Conservation (phyloP, 768 basidiomycete species). For the Filobasidium floriforme region DNA sequence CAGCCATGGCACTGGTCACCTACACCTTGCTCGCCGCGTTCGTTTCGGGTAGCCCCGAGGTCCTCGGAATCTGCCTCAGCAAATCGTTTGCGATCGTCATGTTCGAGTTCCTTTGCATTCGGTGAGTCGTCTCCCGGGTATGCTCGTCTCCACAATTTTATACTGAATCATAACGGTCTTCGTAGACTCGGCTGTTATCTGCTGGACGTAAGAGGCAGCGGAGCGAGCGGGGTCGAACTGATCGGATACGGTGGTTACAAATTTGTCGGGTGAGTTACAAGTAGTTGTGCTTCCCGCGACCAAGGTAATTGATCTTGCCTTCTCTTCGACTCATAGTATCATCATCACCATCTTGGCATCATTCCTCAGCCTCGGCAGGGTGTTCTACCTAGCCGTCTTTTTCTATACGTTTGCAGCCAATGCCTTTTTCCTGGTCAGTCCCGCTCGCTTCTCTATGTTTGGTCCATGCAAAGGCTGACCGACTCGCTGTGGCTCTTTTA, state of each 20-base stretch:
- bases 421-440: conserved; percentile 80
- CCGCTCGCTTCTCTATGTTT: background rate
- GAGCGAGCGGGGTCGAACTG: conserved; percentile 57
- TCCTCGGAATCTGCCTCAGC: conserved; percentile 77
- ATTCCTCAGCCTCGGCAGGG: conserved; percentile 57
- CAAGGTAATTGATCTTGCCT: background rate
- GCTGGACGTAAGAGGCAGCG: conserved; percentile 69
- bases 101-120: conserved; percentile 76
- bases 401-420: conserved; percentile 80
- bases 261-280: conserved; percentile 71
- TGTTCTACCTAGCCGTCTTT: conserved; percentile 65
- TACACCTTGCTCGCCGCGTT: conserved; percentile 86
- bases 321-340: conserved; percentile 53
- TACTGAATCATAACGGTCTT: background rate
- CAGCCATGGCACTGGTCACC: conserved; percentile 92
- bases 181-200: conserved; percentile 76
- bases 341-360: conserved; percentile 70
- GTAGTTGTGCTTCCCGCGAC: background rate
- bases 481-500: background rate
- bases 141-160: background rate
- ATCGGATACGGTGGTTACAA: conserved; percentile 94
- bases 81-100: conserved; percentile 76
- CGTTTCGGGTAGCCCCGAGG: conserved; percentile 76
- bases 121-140: conserved; percentile 1
- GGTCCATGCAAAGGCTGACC: background rate